These are phyloP conservation scores for Streptanthus diversifolius DNA, from an alignment of 345 rosid species.

Conservation along the genomic window DNA sequence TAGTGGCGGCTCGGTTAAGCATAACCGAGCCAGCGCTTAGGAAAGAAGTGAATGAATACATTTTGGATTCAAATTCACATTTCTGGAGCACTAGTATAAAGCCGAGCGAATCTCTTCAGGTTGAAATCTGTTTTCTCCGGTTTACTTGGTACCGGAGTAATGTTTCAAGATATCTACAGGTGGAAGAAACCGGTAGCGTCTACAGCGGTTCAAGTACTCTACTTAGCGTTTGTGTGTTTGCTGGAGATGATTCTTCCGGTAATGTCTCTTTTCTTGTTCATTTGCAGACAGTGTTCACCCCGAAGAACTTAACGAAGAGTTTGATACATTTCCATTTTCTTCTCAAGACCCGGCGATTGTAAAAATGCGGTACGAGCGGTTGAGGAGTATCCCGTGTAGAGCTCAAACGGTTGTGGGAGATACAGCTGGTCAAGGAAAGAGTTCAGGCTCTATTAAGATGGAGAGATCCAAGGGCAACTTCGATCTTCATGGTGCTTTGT, in stretches of 20 bases:
- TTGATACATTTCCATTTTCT: conserved; percentile 71
- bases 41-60: conserved; percentile 82
- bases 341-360: conserved; percentile 43
- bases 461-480: conserved; percentile 93
- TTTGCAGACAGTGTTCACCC: conserved; percentile 62
- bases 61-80: conserved; percentile 83
- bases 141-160: conserved; percentile 54
- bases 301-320: conserved; percentile 89
- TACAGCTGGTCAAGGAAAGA: conserved; percentile 89
- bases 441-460: conserved; percentile 72
- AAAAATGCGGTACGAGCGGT: conserved; percentile 70
- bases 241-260: conserved; percentile 86
- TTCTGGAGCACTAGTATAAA: conserved; percentile 96
- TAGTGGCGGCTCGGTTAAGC: conserved; percentile 76
- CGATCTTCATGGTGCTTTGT: conserved; percentile 62
- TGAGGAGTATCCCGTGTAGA: conserved; percentile 76
- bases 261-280: conserved; percentile 65
- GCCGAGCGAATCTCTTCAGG: conserved; percentile 86
- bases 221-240: conserved; percentile 56
- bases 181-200: conserved; percentile 82
- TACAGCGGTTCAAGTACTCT: conserved; percentile 55
- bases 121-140: conserved; percentile 61
- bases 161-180: conserved; percentile 79
- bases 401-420: conserved; percentile 91
- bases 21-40: conserved; percentile 87